Evolutionary conservation across 495 filamentous ascomycete genomes (phyloP).

Genomic region (Staphylotrichum tortipilum): DNA sequence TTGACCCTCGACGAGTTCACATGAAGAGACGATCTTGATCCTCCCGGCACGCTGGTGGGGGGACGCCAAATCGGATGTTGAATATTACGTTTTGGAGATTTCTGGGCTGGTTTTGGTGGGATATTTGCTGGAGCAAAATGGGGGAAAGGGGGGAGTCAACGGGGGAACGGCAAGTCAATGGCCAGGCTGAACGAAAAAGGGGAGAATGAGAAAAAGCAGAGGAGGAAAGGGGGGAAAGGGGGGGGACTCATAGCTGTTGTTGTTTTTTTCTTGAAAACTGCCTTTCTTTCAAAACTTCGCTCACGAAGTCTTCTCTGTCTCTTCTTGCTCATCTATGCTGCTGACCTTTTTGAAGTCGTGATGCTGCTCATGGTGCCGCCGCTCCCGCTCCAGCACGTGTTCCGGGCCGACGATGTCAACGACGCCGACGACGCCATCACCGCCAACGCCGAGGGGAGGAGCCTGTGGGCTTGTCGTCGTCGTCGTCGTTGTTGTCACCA

Average conservation of each 20-base stretch:
- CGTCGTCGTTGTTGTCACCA: constrained; percentile 12
- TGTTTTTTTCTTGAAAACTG: constrained; percentile 1
- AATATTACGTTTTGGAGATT: background rate
- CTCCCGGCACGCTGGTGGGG: background rate
- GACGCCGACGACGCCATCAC: constrained; percentile 7
- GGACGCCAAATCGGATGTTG: background rate
- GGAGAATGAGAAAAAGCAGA: background rate
- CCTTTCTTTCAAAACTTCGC: constrained; percentile 7
- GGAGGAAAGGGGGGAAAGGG: background rate
- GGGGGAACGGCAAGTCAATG: background rate
- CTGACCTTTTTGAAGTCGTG: constrained; percentile 38
- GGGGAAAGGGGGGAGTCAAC: background rate
- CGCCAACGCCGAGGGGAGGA: constrained; percentile 17
- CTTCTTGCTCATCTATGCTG: constrained; percentile 52
- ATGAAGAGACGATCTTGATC: background rate
- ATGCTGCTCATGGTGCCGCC: constrained; percentile 13
- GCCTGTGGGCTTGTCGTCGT: constrained; percentile 2
- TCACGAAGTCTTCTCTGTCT: constrained; percentile 42
- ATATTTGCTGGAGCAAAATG: background rate
- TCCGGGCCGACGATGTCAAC: constrained; percentile 4
- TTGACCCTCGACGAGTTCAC: background rate
- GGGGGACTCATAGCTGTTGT: constrained; percentile 7
- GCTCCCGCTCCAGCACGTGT: constrained; percentile 5
- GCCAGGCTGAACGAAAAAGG: background rate
- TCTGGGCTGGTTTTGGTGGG: background rate